A percentile compares a stretch with the other conserved stretches of the same genome.
Conservation (phyloP, 2,329 filamentous ascomycete species). For the Cordyceps farinosa region DNA sequence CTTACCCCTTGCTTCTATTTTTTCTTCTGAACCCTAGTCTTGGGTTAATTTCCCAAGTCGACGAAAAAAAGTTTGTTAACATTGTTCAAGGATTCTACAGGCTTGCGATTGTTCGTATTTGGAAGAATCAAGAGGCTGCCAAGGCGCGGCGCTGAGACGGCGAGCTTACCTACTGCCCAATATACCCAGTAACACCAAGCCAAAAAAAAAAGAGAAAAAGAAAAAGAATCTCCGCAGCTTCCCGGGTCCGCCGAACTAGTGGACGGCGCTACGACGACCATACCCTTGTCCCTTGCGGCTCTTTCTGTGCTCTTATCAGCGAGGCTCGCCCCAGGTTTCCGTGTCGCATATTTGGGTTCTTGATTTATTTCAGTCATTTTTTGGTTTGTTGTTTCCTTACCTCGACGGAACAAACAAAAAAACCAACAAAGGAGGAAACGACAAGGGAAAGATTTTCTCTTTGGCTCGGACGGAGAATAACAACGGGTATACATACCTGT, state of each 20-base stretch:
- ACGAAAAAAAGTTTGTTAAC: not conserved
- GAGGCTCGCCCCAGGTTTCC: not conserved
- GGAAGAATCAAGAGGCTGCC: not conserved
- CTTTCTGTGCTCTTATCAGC: constrained; percentile 1
- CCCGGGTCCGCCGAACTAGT: constrained; percentile 15
- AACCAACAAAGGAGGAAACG: not conserved
- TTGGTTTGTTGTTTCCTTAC: not conserved
- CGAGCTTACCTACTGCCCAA: not conserved
- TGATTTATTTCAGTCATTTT: not conserved
- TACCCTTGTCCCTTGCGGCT: constrained; percentile 11
- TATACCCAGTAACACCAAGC: not conserved
- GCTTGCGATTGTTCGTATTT: constrained; percentile 2
- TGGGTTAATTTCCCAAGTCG: not conserved
- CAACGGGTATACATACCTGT: constrained; percentile 7
- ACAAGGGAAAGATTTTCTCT: too few relatives aligned
- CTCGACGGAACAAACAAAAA: not conserved
- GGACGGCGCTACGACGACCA: constrained; percentile 4
- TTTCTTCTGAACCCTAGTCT: not conserved
- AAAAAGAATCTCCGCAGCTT: constrained; percentile 8
- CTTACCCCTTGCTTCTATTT: not conserved
- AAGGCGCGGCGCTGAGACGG: constrained; percentile 3
- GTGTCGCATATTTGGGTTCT: not conserved
- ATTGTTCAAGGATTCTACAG: not conserved
- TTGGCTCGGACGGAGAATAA: not conserved
- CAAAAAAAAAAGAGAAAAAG: not conserved